A percentile compares a stretch with the other conserved stretches of the same genome.
Evolutionary conservation across 129 eudicot species (phyloP).

Genomic region (Smallanthus sonchifolius): DNA sequence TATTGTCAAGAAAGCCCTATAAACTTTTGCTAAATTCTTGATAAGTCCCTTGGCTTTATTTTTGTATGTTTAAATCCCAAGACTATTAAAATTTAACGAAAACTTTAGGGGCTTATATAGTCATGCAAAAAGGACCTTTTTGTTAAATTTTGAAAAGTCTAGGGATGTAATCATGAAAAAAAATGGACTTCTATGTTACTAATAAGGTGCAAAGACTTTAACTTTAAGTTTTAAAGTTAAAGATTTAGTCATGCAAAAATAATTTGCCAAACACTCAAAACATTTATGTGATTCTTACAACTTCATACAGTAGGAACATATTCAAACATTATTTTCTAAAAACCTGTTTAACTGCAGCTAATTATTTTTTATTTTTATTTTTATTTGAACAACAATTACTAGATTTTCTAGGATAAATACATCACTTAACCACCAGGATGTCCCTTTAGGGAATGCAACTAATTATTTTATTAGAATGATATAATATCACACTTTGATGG

Average conservation of each 20-base stretch:
- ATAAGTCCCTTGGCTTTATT: not conserved
- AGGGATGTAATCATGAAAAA: not conserved
- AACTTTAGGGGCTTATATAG: not conserved
- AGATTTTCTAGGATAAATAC: too few relatives aligned
- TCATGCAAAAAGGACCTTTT: too few relatives aligned
- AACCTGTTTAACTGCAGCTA: too few relatives aligned
- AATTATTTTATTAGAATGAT: not conserved
- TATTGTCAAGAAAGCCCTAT: not conserved
- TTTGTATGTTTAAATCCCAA: not conserved
- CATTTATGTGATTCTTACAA: too few relatives aligned
- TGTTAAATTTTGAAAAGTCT: too few relatives aligned
- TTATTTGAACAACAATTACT: too few relatives aligned
- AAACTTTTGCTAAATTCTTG: not conserved
- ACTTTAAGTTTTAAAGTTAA: not conserved
- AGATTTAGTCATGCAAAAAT: not conserved
- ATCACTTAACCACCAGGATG: too few relatives aligned
- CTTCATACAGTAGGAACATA: too few relatives aligned
- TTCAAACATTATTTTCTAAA: too few relatives aligned
- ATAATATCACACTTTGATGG: too few relatives aligned
- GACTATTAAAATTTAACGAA: not conserved
- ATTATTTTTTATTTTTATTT: too few relatives aligned
- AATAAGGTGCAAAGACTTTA: not conserved
- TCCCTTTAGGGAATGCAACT: not conserved
- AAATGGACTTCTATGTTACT: not conserved
- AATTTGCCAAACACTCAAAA: too few relatives aligned